phyloP scores from a whole-genome alignment of 345 rosid genomes.

The Firmiana major region DNA sequence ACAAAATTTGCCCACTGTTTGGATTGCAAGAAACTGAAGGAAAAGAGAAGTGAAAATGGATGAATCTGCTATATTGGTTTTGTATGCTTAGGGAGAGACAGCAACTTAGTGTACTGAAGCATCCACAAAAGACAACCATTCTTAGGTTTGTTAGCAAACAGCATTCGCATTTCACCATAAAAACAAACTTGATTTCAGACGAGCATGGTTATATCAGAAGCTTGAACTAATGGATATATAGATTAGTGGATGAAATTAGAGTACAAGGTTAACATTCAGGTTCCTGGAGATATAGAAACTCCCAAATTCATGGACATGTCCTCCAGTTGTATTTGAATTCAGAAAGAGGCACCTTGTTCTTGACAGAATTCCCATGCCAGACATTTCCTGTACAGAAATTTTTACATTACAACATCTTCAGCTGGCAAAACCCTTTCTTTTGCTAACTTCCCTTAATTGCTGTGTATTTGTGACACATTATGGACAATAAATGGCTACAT shows the following conservation, averaged over 20 bases:
- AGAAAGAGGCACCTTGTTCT: background rate
- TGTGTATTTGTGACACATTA: background rate
- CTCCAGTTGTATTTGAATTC: background rate
- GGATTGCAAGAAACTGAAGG: background rate
- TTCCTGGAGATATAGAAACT: background rate
- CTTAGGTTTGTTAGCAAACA: background rate
- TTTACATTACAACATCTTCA: background rate
- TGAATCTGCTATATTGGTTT: no score
- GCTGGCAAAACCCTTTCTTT: background rate
- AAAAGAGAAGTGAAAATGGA: slow-evolving; percentile 24
- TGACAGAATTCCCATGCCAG: background rate
- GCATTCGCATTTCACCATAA: background rate
- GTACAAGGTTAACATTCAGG: background rate
- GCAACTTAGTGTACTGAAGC: background rate
- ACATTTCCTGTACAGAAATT: background rate
- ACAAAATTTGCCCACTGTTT: background rate
- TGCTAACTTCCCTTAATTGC: background rate
- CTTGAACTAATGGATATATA: background rate
- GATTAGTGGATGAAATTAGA: background rate
- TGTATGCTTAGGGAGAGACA: no score
- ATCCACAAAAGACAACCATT: background rate
- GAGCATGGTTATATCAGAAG: background rate
- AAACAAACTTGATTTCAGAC: background rate
- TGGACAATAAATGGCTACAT: background rate
- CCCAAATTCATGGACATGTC: background rate